Conservation (phyloP, 176 grass and related monocot genomes). For the Urochloa ruziziensis region DNA sequence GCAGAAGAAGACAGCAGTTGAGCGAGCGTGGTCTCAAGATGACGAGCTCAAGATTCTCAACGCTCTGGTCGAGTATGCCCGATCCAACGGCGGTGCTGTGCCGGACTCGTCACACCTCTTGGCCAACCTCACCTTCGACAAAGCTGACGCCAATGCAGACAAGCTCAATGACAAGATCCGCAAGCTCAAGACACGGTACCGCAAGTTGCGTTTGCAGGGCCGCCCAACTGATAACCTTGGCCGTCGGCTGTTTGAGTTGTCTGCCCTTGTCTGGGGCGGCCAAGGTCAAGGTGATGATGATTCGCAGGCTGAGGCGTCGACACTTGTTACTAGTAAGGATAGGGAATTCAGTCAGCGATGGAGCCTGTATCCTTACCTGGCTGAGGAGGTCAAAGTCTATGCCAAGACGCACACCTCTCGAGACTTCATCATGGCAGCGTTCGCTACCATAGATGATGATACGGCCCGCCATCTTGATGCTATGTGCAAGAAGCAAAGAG, state of each 20-base stretch:
- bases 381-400: not conserved
- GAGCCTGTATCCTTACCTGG: not conserved
- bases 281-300: not conserved
- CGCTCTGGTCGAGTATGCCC: not conserved
- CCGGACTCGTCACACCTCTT: not conserved
- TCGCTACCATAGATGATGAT: not conserved
- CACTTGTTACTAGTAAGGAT: not conserved
- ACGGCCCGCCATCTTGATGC: not conserved
- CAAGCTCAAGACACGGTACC: not conserved
- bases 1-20: not conserved
- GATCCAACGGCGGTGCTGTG: not conserved
- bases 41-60: not conserved
- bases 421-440: not conserved
- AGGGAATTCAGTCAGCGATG: not conserved
- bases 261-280: not conserved
- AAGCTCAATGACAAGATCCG: not conserved
- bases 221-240: not conserved
- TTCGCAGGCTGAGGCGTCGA: not conserved
- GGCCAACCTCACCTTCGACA: not conserved
- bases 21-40: not conserved
- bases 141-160: not conserved
- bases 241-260: not conserved
- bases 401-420: not conserved
- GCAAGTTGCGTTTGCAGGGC: not conserved
- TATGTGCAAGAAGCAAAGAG: slow-evolving; percentile 3